phyloP scores from a whole-genome alignment of 1,284 basidiomycete genomes.

The Hortiboletus rubellus region DNA sequence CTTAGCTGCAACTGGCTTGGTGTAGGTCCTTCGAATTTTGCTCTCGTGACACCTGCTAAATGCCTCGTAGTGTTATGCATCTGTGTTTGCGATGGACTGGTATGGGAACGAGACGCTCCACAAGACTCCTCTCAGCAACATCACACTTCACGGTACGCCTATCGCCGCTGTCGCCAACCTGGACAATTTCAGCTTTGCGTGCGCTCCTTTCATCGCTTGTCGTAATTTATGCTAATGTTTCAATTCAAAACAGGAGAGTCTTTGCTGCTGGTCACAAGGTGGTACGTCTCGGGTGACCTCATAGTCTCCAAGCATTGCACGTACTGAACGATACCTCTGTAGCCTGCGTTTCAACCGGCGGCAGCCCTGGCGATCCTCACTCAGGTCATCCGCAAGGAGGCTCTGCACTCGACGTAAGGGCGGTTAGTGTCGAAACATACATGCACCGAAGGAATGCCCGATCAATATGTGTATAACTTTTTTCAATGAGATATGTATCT shows the following conservation, averaged over 20 bases:
- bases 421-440: no score
- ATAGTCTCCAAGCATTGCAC: not conserved
- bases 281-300: conserved; percentile 38
- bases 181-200: conserved; percentile 66
- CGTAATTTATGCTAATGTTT: not conserved
- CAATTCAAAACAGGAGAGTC: conserved; percentile 42
- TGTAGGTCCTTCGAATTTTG: conserved; percentile 18
- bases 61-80: conserved; percentile 39
- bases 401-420: conserved; percentile 53
- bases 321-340: conserved; percentile 8
- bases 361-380: conserved; percentile 57
- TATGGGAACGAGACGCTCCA: conserved; percentile 52
- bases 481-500: no score
- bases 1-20: conserved; percentile 66
- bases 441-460: no score
- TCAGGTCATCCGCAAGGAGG: conserved; percentile 52
- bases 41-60: not conserved
- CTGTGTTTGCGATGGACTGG: conserved; percentile 62
- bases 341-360: conserved; percentile 61
- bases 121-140: conserved; percentile 54
- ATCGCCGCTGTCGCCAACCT: conserved; percentile 62
- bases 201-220: conserved; percentile 22
- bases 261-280: conserved; percentile 60
- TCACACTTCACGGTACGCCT: conserved; percentile 51
- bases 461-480: no score